Percentiles rank a stretch among this genome's conserved stretches.
Evolutionary conservation across 768 basidiomycete species (phyloP).

Genomic region (Pleurotus citrinopileatus): DNA sequence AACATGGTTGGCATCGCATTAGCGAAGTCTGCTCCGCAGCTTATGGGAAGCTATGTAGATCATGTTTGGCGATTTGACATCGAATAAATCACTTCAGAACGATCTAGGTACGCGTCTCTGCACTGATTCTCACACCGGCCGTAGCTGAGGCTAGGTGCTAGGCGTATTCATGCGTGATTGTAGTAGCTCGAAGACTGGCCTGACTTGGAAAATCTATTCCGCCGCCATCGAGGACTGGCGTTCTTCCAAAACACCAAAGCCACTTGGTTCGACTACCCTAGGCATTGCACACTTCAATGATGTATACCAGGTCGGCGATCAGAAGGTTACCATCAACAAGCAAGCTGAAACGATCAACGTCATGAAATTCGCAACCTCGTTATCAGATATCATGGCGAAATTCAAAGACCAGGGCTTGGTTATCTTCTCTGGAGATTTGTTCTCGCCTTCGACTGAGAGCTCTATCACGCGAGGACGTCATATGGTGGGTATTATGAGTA

Average conservation of each 20-base stretch:
- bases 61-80: not conserved
- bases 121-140: not conserved
- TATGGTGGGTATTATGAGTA: slow-evolving; percentile 55
- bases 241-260: not conserved
- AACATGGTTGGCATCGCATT: not conserved
- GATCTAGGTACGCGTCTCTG: not conserved
- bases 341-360: slow-evolving; percentile 71
- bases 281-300: slow-evolving; percentile 74
- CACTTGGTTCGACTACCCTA: slow-evolving; percentile 3
- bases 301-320: slow-evolving; percentile 77
- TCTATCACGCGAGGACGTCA: slow-evolving; percentile 87
- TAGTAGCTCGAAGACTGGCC: not conserved
- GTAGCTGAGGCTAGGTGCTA: not conserved
- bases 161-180: not conserved
- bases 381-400: slow-evolving; percentile 56
- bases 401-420: slow-evolving; percentile 67
- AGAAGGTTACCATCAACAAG: slow-evolving; percentile 52
- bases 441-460: slow-evolving; percentile 84
- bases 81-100: not conserved
- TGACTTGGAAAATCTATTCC: not conserved
- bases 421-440: slow-evolving; percentile 87
- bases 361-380: slow-evolving; percentile 73
- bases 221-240: not conserved
- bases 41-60: too few species aligned
- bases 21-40: too few species aligned